Evolutionary conservation across 2,329 filamentous ascomycete species (phyloP).

Genomic region (Plenodomus biglobosus): DNA sequence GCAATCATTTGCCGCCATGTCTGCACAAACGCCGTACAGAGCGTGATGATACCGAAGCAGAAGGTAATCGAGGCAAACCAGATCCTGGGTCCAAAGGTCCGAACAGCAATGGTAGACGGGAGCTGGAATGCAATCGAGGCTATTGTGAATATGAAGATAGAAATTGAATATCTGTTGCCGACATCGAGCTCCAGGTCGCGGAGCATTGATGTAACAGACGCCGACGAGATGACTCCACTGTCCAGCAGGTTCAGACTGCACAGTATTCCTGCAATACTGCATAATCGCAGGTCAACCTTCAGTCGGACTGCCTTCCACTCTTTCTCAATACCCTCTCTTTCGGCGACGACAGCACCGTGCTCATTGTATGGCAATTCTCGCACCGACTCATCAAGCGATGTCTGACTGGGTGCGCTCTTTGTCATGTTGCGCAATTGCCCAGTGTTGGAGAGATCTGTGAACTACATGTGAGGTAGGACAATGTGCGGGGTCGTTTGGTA

Average conservation of each 20-base stretch:
- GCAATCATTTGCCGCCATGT: not conserved
- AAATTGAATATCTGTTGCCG: not conserved
- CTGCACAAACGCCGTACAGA: conserved; percentile 1
- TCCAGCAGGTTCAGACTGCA: conserved; percentile 71
- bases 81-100: not conserved
- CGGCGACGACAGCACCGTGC: conserved; percentile 6
- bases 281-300: conserved; percentile 68
- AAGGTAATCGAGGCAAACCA: not conserved
- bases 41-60: conserved; percentile 1
- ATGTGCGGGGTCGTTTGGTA: conserved; percentile 4
- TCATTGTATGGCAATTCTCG: conserved; percentile 17
- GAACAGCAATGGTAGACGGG: not conserved
- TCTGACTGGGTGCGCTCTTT: conserved; percentile 18
- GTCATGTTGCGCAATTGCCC: conserved; percentile 12
- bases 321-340: conserved; percentile 14
- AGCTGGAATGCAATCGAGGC: not conserved
- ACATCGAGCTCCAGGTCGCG: not conserved
- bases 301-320: conserved; percentile 54
- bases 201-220: conserved; percentile 62
- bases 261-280: conserved; percentile 70
- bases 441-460: not conserved
- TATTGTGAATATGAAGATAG: not conserved
- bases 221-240: conserved; percentile 68
- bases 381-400: conserved; percentile 14
- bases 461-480: no score